Conservation (phyloP, 2,329 filamentous ascomycete genomes). For the Alternaria triticimaculans region DNA sequence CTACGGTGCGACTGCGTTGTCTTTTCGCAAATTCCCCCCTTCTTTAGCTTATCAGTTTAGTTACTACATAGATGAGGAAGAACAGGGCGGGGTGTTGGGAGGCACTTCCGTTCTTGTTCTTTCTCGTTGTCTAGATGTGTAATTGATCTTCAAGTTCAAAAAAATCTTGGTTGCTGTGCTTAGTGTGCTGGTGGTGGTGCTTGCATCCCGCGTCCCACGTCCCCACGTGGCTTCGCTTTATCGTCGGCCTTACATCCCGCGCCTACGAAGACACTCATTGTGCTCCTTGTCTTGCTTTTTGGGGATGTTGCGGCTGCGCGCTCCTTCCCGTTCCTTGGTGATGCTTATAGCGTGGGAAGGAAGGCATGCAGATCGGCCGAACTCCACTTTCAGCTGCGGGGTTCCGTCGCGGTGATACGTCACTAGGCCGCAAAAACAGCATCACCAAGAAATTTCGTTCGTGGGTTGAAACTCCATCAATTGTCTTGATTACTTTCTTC, state of each 20-base stretch:
- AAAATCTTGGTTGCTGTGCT: background rate
- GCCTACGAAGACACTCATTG: background rate
- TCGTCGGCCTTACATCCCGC: background rate
- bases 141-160: slow-evolving; percentile 6
- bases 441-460: background rate
- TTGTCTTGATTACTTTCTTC: background rate
- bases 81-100: slow-evolving; percentile 19
- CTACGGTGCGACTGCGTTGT: slow-evolving; percentile 1
- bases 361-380: background rate
- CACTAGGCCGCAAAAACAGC: slow-evolving; percentile 7
- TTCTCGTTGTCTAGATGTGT: background rate
- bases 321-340: background rate
- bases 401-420: slow-evolving; percentile 8
- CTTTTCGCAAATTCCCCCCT: slow-evolving; percentile 9
- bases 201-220: background rate
- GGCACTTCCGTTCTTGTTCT: slow-evolving; percentile 11
- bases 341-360: background rate
- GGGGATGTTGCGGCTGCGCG: background rate
- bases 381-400: slow-evolving; percentile 13
- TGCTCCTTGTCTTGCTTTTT: background rate
- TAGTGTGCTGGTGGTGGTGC: background rate
- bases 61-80: background rate
- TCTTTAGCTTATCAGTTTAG: slow-evolving; percentile 7
- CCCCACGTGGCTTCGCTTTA: background rate
- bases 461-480: too few species aligned